Base-by-base conservation (phyloP, 306 rosid species). In the Lathyrus oleraceus region DNA sequence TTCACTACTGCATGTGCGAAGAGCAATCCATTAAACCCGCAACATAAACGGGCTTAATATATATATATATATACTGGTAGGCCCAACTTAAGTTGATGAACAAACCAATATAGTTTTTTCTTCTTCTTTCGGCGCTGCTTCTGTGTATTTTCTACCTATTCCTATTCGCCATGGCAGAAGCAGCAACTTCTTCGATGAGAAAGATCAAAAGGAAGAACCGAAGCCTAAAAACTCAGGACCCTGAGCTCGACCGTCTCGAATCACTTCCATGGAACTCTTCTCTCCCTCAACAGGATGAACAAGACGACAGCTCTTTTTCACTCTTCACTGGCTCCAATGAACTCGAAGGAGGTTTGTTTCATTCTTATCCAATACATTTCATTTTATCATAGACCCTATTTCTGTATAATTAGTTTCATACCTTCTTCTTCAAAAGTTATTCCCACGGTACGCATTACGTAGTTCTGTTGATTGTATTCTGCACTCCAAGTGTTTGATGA, bases 281-380 rank as follows among this genome's bases (percentile, higher is more conserved):
- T 6, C 70, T 90, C 35, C 77, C 94, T 39, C 71, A 42, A 67
- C 30, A 68, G 0, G 73, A 61, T 5, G 78, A 52, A 52, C 12
- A 52, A 20, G n/a, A 88, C 6, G 79, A 88, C 3, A 84, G 74
- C 40, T 47, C 81, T 0, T 86, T 89, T 77, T 73, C 95, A 19
- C 27, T 82, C 21, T 57, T 86, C 68, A 79, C 66, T 30, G 96
- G 94, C 70, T 74, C 91, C 17, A 87, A 81, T 60, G 92, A 89
- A 77, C 91, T 89, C 25, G 96, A 92, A 87, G 97, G 97, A 88
- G 97, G 97, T 86, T 83, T 10, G 96, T 84, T 82, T 40, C 47
- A 16, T 17, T 45, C 8, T 13, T 64, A n/a, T 15, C 3, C 60
- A 57, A 38, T 49, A 4, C 2, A 20, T n/a, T 14, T 15, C 21